phyloP scores from a whole-genome alignment of 2,329 filamentous ascomycete genomes.

The Pseudohalonectria lignicola region DNA sequence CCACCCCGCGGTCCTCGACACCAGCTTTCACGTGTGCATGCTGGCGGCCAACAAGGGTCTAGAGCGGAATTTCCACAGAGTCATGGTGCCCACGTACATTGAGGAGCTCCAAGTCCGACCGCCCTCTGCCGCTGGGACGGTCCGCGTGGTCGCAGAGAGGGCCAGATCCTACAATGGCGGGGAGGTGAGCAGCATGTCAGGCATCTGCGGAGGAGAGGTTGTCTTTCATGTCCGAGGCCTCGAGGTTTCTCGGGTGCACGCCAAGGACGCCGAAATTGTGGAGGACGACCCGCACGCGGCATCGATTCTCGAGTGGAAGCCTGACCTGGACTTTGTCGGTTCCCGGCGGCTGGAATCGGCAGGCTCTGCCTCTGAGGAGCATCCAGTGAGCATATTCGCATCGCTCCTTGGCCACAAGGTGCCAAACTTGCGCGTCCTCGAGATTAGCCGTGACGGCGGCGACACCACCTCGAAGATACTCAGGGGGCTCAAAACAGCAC shows the following conservation, averaged over 20 bases:
- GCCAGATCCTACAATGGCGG: background rate
- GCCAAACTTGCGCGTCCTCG: constrained; percentile 10
- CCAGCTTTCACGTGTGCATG: constrained; percentile 7
- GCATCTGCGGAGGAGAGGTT: background rate
- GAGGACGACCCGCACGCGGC: constrained; percentile 4
- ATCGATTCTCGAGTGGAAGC: constrained; percentile 4
- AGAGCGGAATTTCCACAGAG: constrained; percentile 1
- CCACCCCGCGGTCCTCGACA: constrained; percentile 19
- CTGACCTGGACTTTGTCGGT: constrained; percentile 5
- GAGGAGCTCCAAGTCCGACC: constrained; percentile 6
- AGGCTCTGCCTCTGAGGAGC: too few species aligned
- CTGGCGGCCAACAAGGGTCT: constrained; percentile 2
- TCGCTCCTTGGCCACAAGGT: constrained; percentile 8
- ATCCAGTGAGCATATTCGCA: background rate
- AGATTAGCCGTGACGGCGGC: background rate
- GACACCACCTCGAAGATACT: background rate
- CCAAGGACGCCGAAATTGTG: background rate
- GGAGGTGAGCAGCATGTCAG: background rate
- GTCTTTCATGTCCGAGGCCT: constrained; percentile 1
- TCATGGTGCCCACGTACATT: constrained; percentile 6
- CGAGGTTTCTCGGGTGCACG: background rate
- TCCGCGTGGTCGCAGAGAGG: background rate
- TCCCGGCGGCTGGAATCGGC: too few species aligned
- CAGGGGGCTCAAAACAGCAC: background rate
- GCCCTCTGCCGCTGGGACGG: background rate